Evolutionary conservation across 257 asterid species (phyloP), one percentile per base, ranked within the genome.

Genomic region (Solanum medicagineum): DNA sequence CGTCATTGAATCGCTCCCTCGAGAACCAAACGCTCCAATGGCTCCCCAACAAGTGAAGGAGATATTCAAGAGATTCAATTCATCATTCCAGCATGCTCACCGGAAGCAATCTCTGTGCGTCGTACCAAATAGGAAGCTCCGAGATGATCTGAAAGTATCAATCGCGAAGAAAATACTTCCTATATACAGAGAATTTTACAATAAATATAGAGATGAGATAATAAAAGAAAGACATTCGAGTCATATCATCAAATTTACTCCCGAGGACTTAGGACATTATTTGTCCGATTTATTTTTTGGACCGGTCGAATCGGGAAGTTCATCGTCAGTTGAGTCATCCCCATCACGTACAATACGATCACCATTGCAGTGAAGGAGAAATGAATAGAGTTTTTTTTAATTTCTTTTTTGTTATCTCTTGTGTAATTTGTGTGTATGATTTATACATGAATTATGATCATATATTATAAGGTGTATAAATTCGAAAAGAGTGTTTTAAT

Each of bases 281-380:
- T 68, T 94, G 74, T 95, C 98, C 15, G 94, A 94, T 69, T 71
- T 93, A 80, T 93, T 92, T 70, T 94, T 89, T 12, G 94, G 91
- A 79, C 26, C 65, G 1, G 68, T 87, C 11, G 92, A 83, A 47
- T 83, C 89, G 0, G 92, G 90, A 91, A 85, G 88, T 83, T 90
- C 56, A 68, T 87, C 89, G 75, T 88, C 97, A 19, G 69, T 90
- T 51, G 82, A 82, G 65, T 84, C 91, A 1, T 84, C 95, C 10
- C 75, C 90, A 15, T 82, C 89, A 3, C 92, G 90, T 17, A 81
- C 90, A 2, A 86, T 22, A 24, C 9, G 44, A 8, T 53, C 65
- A 77, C 13, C 12, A 49, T 29, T 26, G 63, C 63, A n/a, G 82
- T 77, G 82, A 75, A 75, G 60, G 24, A 2, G 49, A 71, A 66